Percentiles rank a stretch among this genome's conserved stretches.
Conservation (phyloP, 331 rosid genomes). For the Pyrus hybrid region DNA sequence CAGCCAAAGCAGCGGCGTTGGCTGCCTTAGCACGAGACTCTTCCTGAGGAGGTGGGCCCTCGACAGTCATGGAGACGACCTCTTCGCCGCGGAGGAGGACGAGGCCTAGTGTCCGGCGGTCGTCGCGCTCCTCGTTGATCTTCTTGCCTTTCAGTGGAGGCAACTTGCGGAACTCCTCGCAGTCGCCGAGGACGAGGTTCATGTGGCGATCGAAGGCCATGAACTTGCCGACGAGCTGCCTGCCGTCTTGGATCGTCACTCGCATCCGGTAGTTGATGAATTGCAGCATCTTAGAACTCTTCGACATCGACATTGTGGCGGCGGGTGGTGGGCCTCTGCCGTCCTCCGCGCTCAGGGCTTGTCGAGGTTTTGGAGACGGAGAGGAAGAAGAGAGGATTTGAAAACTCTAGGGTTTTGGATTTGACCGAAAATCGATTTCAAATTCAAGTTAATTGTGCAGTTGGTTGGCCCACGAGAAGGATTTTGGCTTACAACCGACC, state of each 20-base stretch:
- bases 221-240: constrained; percentile 92
- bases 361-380: neutral
- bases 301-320: constrained; percentile 89
- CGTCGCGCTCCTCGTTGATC: constrained; percentile 65
- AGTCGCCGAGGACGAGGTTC: constrained; percentile 96
- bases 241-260: constrained; percentile 93
- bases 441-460: neutral
- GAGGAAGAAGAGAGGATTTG: neutral
- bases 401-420: neutral
- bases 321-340: neutral
- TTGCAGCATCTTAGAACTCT: constrained; percentile 99
- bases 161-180: constrained; percentile 96
- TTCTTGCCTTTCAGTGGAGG: constrained; percentile 87
- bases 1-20: constrained; percentile 69
- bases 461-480: neutral
- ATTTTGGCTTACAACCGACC: neutral
- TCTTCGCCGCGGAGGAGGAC: constrained; percentile 98
- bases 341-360: neutral
- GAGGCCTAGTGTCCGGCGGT: constrained; percentile 96
- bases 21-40: constrained; percentile 89
- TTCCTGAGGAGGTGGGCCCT: constrained; percentile 95
- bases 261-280: constrained; percentile 91
- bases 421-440: neutral
- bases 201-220: constrained; percentile 99
- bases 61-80: constrained; percentile 98